phyloP scores from a whole-genome alignment of 139 green algal genomes.

The Auxenochlorella protothecoides region DNA sequence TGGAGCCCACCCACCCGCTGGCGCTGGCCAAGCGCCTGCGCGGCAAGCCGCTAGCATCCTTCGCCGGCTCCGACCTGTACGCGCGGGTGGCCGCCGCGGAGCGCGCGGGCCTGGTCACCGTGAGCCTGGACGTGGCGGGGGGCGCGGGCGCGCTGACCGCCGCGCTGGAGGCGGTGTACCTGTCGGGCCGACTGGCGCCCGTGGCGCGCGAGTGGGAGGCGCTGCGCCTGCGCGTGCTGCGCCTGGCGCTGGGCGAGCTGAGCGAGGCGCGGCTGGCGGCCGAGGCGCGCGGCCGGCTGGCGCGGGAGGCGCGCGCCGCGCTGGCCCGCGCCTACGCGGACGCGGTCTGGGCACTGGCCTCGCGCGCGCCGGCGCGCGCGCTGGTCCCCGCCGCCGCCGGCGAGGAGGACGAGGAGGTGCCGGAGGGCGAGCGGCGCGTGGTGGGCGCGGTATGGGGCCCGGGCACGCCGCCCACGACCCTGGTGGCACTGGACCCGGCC shows the following conservation, averaged over 20 bases:
- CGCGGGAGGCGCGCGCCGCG: slow-evolving; percentile 13
- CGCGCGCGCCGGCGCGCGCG: slow-evolving; percentile 13
- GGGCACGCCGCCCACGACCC: slow-evolving; percentile 49
- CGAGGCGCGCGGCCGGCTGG: slow-evolving; percentile 32
- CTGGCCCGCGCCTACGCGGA: slow-evolving; percentile 16
- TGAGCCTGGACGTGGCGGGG: slow-evolving; percentile 13
- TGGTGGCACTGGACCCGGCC: slow-evolving; percentile 54
- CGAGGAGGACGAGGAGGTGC: slow-evolving; percentile 23
- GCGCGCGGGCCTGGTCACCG: slow-evolving; percentile 37
- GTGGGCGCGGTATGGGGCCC: slow-evolving; percentile 56
- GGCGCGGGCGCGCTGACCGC: background rate
- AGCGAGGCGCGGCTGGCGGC: slow-evolving; percentile 32
- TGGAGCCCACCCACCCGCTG: slow-evolving; percentile 65
- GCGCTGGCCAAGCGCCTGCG: slow-evolving; percentile 55
- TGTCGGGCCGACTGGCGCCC: slow-evolving; percentile 21
- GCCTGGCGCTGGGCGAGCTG: slow-evolving; percentile 26
- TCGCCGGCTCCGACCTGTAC: slow-evolving; percentile 45
- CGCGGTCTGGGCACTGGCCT: slow-evolving; percentile 40
- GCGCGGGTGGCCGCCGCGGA: slow-evolving; percentile 40
- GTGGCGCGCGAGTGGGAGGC: slow-evolving; percentile 8
- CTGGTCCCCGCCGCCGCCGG: background rate
- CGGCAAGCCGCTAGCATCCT: slow-evolving; percentile 50
- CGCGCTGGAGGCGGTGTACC: slow-evolving; percentile 7
- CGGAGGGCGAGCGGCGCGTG: slow-evolving; percentile 39
- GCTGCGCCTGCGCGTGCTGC: slow-evolving; percentile 30